These are phyloP conservation scores for Cadophora malorum DNA, from an alignment of 2,329 filamentous ascomycete genomes.

Conservation along the genomic window DNA sequence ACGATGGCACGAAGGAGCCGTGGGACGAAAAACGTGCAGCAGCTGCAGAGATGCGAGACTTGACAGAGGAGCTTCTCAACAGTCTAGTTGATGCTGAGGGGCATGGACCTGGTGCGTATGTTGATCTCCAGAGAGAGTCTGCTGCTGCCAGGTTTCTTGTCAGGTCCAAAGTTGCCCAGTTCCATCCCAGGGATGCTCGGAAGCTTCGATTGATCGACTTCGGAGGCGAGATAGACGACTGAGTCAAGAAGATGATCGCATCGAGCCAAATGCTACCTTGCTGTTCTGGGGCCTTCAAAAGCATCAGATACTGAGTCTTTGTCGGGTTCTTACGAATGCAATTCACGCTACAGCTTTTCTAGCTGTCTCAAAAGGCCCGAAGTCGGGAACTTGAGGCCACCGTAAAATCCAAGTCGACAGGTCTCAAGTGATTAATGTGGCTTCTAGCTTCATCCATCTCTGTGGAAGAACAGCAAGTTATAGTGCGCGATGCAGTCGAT, in stretches of 20 bases:
- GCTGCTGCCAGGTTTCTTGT: slow-evolving; percentile 69
- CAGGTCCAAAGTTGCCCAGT: slow-evolving; percentile 69
- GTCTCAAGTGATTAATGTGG: background rate
- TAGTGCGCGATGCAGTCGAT: background rate
- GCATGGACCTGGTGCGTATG: slow-evolving; percentile 62
- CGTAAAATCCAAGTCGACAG: background rate
- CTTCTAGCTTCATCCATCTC: background rate
- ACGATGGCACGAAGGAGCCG: slow-evolving; percentile 50
- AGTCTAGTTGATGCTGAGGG: slow-evolving; percentile 60
- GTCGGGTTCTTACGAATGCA: too few species aligned
- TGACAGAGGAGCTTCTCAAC: slow-evolving; percentile 68
- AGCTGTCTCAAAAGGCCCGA: background rate
- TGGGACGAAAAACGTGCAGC: slow-evolving; percentile 48
- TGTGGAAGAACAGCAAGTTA: background rate
- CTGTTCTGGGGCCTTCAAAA: background rate
- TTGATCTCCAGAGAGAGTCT: slow-evolving; percentile 64
- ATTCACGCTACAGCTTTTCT: background rate
- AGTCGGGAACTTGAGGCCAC: background rate
- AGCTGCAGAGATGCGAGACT: slow-evolving; percentile 64
- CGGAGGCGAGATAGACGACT: slow-evolving; percentile 66
- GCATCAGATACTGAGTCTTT: background rate
- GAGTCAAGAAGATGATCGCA: slow-evolving; percentile 22
- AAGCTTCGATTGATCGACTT: slow-evolving; percentile 67
- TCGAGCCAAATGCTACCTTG: background rate
- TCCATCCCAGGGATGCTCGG: slow-evolving; percentile 68